Base-by-base conservation (phyloP, 352 stramenopile species). In the Globisporangium camurandrum region DNA sequence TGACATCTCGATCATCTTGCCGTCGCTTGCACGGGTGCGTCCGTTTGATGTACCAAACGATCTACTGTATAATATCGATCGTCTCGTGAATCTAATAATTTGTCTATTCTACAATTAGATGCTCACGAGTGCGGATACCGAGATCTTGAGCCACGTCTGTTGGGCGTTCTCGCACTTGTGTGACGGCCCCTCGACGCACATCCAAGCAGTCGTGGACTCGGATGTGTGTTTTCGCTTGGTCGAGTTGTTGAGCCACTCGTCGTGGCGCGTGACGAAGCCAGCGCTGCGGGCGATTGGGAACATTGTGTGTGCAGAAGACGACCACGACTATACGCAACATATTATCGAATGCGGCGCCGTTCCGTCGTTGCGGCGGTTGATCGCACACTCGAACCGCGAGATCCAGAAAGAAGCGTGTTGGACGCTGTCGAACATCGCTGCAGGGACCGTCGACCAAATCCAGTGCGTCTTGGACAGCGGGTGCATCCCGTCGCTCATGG, bases 391-490 rank as follows among this genome's bases (percentile, higher is more conserved):
- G 52, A 98, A 98, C 68, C 85, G 93, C 12, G 95, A 98, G 67
- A 98, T 99, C 56, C 94, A 98, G 71, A 99, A 99, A 62, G 96
- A 99, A 66, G 94, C 96, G 17, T 93, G 82, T 54, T 93, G 81
- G 81, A 99, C 96, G 12, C 60, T 99, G 24, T 98, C 86, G 4
- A 99, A 99, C 68, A 99, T 99, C 63, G 94, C 96, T 6, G 96
- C 96, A 1, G 96, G 96, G 14, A 99, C 95, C 0, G 88, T 96
- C 9, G 90, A 97, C 48, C 96, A 99, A 62, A 99, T 99, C 40
- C 95, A 99, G 67, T 95, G 90, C 30, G 96, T 99, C 0, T 83
- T 99, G 48, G 94, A 99, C 65, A 97, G 87, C 14, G 95, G 93
- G 4, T 95, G 87, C 47, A 97, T 99, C 49, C 90, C 90, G 24